phyloP scores from a whole-genome alignment of 352 stramenopile species.

The Peronosclerospora sorghi region DNA sequence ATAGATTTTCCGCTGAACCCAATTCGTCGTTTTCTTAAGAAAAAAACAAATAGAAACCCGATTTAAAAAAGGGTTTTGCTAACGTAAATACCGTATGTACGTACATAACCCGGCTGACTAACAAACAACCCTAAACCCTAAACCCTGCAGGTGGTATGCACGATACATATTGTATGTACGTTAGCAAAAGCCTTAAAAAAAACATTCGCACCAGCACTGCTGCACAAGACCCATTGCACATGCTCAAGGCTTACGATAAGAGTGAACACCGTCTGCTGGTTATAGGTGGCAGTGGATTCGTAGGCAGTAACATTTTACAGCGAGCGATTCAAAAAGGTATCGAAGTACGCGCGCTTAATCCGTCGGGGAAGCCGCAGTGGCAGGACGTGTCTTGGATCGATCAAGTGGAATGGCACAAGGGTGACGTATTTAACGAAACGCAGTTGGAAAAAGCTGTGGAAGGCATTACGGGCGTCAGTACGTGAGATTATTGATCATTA shows the following conservation, averaged over 20 bases:
- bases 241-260: conserved; percentile 43
- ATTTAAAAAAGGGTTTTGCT: too few species aligned
- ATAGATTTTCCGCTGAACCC: too few species aligned
- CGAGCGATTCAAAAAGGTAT: conserved; percentile 81
- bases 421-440: conserved; percentile 68
- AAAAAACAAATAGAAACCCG: too few species aligned
- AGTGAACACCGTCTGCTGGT: conserved; percentile 74
- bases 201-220: too few species aligned
- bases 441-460: conserved; percentile 59
- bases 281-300: conserved; percentile 83
- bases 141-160: too few species aligned
- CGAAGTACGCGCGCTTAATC: conserved; percentile 78
- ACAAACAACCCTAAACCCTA: too few species aligned
- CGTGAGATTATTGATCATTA: conserved; percentile 8
- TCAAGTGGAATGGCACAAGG: conserved; percentile 81
- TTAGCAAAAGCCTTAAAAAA: too few species aligned
- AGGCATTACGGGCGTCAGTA: conserved; percentile 72
- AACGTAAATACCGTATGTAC: too few species aligned
- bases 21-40: too few species aligned
- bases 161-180: too few species aligned
- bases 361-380: conserved; percentile 71
- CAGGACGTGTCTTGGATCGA: conserved; percentile 70
- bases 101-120: too few species aligned
- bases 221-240: conserved; percentile 15
- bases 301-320: conserved; percentile 86